Evolutionary conservation across 768 basidiomycete genomes (phyloP).

Genomic region (Rhizopogon vesiculosus): DNA sequence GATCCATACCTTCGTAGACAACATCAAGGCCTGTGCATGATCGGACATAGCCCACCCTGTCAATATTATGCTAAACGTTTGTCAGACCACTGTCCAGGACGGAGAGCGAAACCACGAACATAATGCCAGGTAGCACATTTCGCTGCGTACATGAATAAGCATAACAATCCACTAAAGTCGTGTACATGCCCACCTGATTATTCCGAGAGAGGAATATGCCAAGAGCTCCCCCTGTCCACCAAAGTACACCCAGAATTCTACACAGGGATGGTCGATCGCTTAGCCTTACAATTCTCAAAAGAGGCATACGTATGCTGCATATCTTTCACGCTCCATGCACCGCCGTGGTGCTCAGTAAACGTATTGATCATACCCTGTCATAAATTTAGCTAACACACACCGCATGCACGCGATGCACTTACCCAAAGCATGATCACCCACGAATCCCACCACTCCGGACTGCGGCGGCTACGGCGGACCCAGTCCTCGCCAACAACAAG

Average conservation of each 20-base stretch:
- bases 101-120: constrained; percentile 43
- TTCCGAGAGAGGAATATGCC: constrained; percentile 80
- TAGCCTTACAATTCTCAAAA: background rate
- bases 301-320: constrained; percentile 85
- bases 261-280: background rate
- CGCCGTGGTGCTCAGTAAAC: constrained; percentile 86
- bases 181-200: constrained; percentile 50
- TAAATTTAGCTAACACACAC: background rate
- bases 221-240: constrained; percentile 92
- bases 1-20: constrained; percentile 85
- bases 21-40: constrained; percentile 78
- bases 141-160: constrained; percentile 36
- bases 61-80: constrained; percentile 60
- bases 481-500: constrained; percentile 75
- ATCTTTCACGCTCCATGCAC: constrained; percentile 83
- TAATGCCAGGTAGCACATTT: constrained; percentile 74
- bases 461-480: constrained; percentile 63
- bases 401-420: constrained; percentile 16
- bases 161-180: background rate
- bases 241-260: constrained; percentile 49
- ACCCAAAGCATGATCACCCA: constrained; percentile 59
- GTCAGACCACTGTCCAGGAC: background rate
- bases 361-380: constrained; percentile 65
- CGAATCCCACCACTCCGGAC: constrained; percentile 86
- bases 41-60: constrained; percentile 96